Conservation (phyloP, 768 basidiomycete genomes). For the Imleria badia region DNA sequence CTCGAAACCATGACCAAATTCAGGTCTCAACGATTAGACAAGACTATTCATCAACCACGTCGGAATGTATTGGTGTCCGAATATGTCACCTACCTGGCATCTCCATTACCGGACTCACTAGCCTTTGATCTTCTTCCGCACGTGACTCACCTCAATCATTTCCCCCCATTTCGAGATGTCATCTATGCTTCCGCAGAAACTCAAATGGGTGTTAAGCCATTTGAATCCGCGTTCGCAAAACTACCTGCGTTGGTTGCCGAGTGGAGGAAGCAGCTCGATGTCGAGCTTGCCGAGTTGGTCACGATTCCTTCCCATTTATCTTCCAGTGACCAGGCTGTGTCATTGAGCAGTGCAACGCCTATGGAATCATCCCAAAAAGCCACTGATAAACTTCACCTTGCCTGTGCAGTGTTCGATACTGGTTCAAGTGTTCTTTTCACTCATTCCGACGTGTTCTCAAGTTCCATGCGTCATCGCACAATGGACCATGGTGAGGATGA, state of each 20-base stretch:
- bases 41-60: constrained; percentile 1
- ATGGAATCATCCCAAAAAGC: background rate
- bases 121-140: background rate
- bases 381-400: background rate
- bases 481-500: too few species aligned
- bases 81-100: background rate
- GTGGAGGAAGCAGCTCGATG: constrained; percentile 4
- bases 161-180: constrained; percentile 3
- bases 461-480: background rate
- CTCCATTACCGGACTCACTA: background rate
- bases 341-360: background rate
- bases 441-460: background rate
- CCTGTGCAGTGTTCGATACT: background rate
- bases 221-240: constrained; percentile 7
- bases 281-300: background rate
- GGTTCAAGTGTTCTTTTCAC: too few species aligned
- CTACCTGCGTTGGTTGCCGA: background rate
- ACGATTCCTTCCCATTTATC: background rate
- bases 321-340: too few species aligned
- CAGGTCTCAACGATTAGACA: background rate
- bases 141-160: background rate
- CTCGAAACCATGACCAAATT: background rate
- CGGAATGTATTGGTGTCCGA: background rate
- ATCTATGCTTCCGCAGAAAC: background rate
- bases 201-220: background rate